Evolutionary conservation across 2,329 filamentous ascomycete species (phyloP), one percentile per base, ranked within the genome.

Genomic region (Pseudocercospora pini-densiflorae): DNA sequence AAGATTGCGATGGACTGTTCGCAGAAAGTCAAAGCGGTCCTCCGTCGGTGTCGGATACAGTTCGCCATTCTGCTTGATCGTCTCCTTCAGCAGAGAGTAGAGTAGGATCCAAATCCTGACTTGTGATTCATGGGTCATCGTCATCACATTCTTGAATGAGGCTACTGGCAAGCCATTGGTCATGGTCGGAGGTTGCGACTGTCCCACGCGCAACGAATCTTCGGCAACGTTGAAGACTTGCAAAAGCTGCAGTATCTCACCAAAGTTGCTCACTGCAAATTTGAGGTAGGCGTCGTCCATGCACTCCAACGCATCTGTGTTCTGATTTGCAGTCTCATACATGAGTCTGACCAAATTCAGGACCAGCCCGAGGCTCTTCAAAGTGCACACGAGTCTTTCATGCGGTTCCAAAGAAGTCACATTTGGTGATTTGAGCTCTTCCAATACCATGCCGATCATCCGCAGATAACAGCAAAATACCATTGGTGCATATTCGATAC

Each of bases 91-190:
- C 60, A 97, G 81, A 0, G 88, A 87, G 75, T 97, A 99, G 69
- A 94, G 89, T 45, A 98, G 81, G 43, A 92, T 93, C 94, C 95
- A 98, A 10, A 90, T 88, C 36, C 93, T 89, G 2, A 97, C 87
- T 74, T 97, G 90, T 84, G 97, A 91, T 72, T 98, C 93, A 47
- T 93, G 89, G 51, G 98, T 82, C 74, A 90, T 59, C 5, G 68
- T 70, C 10, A 61, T 73, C 9, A 76, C 66, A 14, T 67, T 60
- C 1, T 29, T 61, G 62, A 76, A 78, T 2, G 76, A 73, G 14
- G 69, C 68, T 16, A 71, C 55, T 27, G 70, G 57, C 6, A 68
- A 49, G 78, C 79, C 81, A 67, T 74, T 88, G 76, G 81, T 88
- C 79, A 82, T 80, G 81, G 75, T 87, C 77, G 90, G 88, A 1